Evolutionary conservation across 139 green algal species (phyloP), one percentile per base, ranked within the genome.

Genomic region (Chlamydomonas incerta): DNA sequence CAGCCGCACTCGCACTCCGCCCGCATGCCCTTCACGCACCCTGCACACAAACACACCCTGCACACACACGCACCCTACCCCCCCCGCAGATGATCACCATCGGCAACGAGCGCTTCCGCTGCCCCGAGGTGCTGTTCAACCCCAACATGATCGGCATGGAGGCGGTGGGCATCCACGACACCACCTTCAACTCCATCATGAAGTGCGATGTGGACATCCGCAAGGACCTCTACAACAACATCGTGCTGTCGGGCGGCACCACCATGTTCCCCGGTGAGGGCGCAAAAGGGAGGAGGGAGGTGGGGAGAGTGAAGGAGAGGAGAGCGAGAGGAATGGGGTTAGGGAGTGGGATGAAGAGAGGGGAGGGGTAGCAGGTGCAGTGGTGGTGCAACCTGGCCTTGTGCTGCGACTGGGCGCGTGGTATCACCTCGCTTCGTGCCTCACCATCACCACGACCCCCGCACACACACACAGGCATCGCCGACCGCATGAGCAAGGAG

Each of bases 151-250:
- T 99, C 20, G 97, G 97, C 86, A 92, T 98, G 92, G 97, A 99
- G 85, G 87, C 90, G 23, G 90, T 93, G 37, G 97, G 97, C 82
- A 97, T 99, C 88, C 96, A 99, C 88, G 96, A 99, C 88, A 98
- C 96, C 75, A 97, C 95, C 70, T 99, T 98, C 94, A 99, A 98
- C 91, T 98, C 95, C 71, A 99, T 99, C 94, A 99, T 99, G 96
- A 98, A 98, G 92, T 99, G 97, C 88, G 97, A 99, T 68, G 96
- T 99, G 4, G 97, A 99, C 87, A 99, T 99, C 90, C 91, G 97
- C 57, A 98, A 98, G 93, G 97, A 99, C 88, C 92, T 99, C 31
- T 99, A 99, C 91, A 93, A 91, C 88, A 99, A 98, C 92, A 96
- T 99, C 63, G 96, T 98, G 65, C 91, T 98, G 67, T 98, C 96